A percentile compares a stretch with the other conserved stretches of the same genome.
These are phyloP conservation scores for Myxozyma geophila DNA, from an alignment of 805 yeast genomes.

Conservation along the genomic window DNA sequence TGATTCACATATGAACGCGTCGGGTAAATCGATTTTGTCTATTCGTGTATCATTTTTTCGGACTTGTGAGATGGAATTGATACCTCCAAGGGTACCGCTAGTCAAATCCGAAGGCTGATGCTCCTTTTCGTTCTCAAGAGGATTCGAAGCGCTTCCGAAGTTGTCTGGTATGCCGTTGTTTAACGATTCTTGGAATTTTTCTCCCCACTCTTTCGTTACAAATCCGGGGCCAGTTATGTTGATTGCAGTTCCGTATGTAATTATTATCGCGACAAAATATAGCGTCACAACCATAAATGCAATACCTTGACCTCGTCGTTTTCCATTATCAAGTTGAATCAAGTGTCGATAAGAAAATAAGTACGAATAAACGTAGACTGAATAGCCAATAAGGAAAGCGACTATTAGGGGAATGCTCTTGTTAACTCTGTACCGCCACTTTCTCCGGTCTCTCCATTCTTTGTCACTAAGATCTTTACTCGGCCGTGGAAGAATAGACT, in stretches of 20 bases:
- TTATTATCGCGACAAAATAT: constrained; percentile 41
- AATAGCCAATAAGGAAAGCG: constrained; percentile 47
- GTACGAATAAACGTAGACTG: constrained; percentile 53
- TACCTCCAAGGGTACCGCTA: background rate
- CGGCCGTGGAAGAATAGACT: background rate
- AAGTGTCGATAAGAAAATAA: constrained; percentile 52
- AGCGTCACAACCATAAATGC: constrained; percentile 46
- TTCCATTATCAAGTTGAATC: constrained; percentile 23
- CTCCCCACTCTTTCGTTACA: constrained; percentile 47
- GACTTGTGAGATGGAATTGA: constrained; percentile 1
- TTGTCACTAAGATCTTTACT: constrained; percentile 11
- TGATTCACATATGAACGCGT: constrained; percentile 65
- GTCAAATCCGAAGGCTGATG: background rate
- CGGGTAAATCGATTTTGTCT: constrained; percentile 52
- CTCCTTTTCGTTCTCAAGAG: background rate
- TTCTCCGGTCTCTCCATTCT: constrained; percentile 20
- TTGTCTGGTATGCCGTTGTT: background rate
- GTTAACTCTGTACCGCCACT: constrained; percentile 19
- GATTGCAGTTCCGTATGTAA: constrained; percentile 54
- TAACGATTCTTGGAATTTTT: constrained; percentile 34
- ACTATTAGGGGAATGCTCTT: constrained; percentile 29
- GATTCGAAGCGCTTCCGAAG: background rate
- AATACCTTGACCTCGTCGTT: constrained; percentile 47
- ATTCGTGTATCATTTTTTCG: constrained; percentile 11
- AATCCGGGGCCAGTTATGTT: constrained; percentile 64